Conservation (phyloP, 2,329 filamentous ascomycete genomes). For the Huntiella bhutanensis region DNA sequence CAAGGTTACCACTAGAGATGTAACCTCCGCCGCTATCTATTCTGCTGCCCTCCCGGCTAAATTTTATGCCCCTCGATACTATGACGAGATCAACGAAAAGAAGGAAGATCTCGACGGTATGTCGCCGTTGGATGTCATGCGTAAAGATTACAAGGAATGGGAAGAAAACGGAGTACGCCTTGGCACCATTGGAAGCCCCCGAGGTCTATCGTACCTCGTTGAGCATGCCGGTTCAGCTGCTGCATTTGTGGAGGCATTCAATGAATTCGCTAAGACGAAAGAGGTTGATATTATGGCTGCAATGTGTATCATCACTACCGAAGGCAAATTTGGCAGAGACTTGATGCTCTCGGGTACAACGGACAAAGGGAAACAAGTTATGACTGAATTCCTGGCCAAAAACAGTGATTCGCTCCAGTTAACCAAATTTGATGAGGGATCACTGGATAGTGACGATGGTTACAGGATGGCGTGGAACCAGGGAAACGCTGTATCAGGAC, state of each 20-base stretch:
- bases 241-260: slow-evolving; percentile 29
- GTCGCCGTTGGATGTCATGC: slow-evolving; percentile 44
- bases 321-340: slow-evolving; percentile 42
- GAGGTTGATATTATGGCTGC: slow-evolving; percentile 32
- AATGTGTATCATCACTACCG: slow-evolving; percentile 46
- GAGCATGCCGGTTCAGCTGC: slow-evolving; percentile 28
- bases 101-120: slow-evolving; percentile 49
- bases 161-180: slow-evolving; percentile 33
- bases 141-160: slow-evolving; percentile 80
- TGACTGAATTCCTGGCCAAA: slow-evolving; percentile 32
- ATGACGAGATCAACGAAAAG: slow-evolving; percentile 37
- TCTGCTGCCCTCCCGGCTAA: slow-evolving; percentile 29
- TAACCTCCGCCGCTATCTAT: slow-evolving; percentile 36
- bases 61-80: slow-evolving; percentile 27
- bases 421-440: slow-evolving; percentile 30
- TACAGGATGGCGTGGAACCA: slow-evolving; percentile 50
- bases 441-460: slow-evolving; percentile 23
- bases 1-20: slow-evolving; percentile 48
- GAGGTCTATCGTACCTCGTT: slow-evolving; percentile 40
- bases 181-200: slow-evolving; percentile 46
- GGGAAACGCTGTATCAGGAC: slow-evolving; percentile 37
- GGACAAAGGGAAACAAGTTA: slow-evolving; percentile 28
- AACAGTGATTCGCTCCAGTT: slow-evolving; percentile 34
- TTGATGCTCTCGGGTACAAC: slow-evolving; percentile 46
- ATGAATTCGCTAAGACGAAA: slow-evolving; percentile 38